These are phyloP conservation scores for Paecilomyces variotii DNA, from an alignment of 2,329 filamentous ascomycete species.

Conservation along the genomic window DNA sequence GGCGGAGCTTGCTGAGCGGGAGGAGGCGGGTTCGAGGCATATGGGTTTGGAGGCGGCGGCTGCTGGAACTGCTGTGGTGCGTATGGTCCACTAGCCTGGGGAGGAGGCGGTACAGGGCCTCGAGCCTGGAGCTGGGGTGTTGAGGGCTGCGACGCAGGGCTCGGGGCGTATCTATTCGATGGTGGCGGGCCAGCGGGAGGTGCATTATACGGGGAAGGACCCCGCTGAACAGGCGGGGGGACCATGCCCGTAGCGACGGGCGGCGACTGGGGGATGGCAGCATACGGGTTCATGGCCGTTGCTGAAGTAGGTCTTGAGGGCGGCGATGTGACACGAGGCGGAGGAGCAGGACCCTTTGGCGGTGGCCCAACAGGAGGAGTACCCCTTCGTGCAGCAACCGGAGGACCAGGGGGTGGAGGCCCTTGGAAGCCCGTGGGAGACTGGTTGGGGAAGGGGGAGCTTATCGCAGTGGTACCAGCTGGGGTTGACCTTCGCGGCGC, in stretches of 20 bases:
- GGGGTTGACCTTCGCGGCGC: constrained; percentile 68
- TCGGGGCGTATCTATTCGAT: constrained; percentile 67
- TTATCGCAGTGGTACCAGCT: constrained; percentile 51
- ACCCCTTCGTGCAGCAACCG: constrained; percentile 51
- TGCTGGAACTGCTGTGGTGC: constrained; percentile 44
- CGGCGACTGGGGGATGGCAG: constrained; percentile 34
- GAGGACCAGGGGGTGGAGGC: constrained; percentile 51
- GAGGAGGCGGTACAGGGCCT: constrained; percentile 44
- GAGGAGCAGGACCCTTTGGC: constrained; percentile 37
- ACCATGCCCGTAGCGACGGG: constrained; percentile 31
- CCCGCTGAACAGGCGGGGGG: constrained; percentile 59
- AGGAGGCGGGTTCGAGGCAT: constrained; percentile 41
- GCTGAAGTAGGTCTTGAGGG: constrained; percentile 11
- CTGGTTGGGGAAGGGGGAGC: constrained; percentile 68
- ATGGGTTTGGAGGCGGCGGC: constrained; percentile 32
- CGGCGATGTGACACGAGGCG: neutral
- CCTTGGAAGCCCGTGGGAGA: constrained; percentile 34
- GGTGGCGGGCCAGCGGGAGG: constrained; percentile 64
- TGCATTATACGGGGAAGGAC: constrained; percentile 77
- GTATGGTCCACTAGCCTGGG: constrained; percentile 44
- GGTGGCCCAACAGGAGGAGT: constrained; percentile 51
- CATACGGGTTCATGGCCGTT: constrained; percentile 32
- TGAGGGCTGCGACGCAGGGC: constrained; percentile 49
- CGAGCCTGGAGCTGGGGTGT: constrained; percentile 38
- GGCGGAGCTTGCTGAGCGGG: constrained; percentile 28